Conservation (phyloP, 495 filamentous ascomycete genomes). For the Penicillium pulvis region DNA sequence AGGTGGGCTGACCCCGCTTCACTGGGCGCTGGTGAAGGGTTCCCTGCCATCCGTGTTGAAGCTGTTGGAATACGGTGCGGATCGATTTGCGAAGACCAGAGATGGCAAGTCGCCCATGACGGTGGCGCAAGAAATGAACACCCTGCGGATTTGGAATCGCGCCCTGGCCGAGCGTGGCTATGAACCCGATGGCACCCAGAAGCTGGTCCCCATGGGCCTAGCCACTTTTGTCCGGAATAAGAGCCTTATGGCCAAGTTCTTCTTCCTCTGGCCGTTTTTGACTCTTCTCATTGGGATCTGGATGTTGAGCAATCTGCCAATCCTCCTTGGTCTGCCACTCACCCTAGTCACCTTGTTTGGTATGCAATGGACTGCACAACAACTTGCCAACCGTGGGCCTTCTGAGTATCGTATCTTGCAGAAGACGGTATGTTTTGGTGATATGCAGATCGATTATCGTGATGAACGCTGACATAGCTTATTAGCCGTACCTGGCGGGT, state of each 20-base stretch:
- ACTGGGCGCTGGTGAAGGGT: constrained; percentile 96
- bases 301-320: constrained; percentile 70
- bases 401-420: constrained; percentile 84
- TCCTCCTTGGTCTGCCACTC: constrained; percentile 75
- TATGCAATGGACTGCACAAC: constrained; percentile 78
- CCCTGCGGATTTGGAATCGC: constrained; percentile 74
- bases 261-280: constrained; percentile 86
- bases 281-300: constrained; percentile 68
- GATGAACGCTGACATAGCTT: constrained; percentile 2
- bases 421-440: constrained; percentile 65
- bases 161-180: constrained; percentile 86
- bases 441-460: background rate
- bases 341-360: constrained; percentile 64
- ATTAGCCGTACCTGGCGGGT: constrained; percentile 83
- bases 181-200: constrained; percentile 72
- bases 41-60: constrained; percentile 84
- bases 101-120: constrained; percentile 85
- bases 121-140: constrained; percentile 89
- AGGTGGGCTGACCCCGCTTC: constrained; percentile 86
- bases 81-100: constrained; percentile 81
- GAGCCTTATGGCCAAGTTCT: constrained; percentile 78
- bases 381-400: constrained; percentile 76
- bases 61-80: constrained; percentile 89
- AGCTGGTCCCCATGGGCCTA: constrained; percentile 53
- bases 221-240: constrained; percentile 68